Evolutionary conservation across 108 stramenopile genomes (phyloP).

Genomic region (Conticribra weissflogii): DNA sequence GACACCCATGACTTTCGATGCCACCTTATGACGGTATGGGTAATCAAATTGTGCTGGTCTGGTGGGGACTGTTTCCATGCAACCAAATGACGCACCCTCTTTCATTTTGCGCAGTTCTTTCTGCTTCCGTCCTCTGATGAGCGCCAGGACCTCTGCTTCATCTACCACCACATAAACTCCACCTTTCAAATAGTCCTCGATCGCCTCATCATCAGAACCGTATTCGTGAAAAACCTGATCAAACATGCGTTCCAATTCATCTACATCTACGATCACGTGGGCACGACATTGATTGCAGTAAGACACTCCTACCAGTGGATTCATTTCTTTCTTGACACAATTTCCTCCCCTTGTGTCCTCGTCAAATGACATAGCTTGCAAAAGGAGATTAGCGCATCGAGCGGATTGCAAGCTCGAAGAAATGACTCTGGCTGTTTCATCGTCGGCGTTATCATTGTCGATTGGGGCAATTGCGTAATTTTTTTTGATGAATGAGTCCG

Average conservation of each 20-base stretch:
- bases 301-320: slow-evolving; percentile 18
- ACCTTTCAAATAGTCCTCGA: slow-evolving; percentile 21
- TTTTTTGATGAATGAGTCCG: neutral
- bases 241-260: slow-evolving; percentile 20
- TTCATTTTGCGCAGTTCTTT: neutral
- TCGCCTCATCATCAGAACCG: neutral
- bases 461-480: no score
- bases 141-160: slow-evolving; percentile 10
- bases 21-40: slow-evolving; percentile 25
- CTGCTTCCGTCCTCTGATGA: slow-evolving; percentile 1
- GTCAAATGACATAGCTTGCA: slow-evolving; percentile 34
- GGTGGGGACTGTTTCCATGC: slow-evolving; percentile 1
- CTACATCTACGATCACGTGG: slow-evolving; percentile 22
- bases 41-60: slow-evolving; percentile 28
- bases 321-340: neutral
- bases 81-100: neutral
- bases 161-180: slow-evolving; percentile 19
- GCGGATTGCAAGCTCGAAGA: slow-evolving; percentile 19
- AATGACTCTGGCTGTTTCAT: neutral
- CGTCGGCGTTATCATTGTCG: neutral
- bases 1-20: slow-evolving; percentile 16
- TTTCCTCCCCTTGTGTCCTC: slow-evolving; percentile 21
- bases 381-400: slow-evolving; percentile 19
- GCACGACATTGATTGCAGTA: slow-evolving; percentile 29
- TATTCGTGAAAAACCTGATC: slow-evolving; percentile 6